Percentiles rank a stretch among this genome's conserved stretches.
phyloP scores from a whole-genome alignment of 148 eudicot species.

The Simmondsia chinensis region DNA sequence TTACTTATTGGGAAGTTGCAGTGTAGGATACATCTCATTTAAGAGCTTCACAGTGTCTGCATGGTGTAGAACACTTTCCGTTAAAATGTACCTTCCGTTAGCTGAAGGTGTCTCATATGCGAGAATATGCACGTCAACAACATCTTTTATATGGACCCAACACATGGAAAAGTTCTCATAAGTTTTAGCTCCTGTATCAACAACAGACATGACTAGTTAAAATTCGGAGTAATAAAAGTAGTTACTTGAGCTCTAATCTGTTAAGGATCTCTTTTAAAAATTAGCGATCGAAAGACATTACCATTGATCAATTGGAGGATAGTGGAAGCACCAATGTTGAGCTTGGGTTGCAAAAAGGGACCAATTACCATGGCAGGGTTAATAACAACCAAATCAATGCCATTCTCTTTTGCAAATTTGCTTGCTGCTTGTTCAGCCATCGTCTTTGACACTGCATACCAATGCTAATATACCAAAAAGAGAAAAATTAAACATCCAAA shows the following conservation, averaged over 20 bases:
- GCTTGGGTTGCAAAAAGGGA: constrained; percentile 41
- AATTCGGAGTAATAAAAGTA: no score
- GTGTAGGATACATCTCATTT: constrained; percentile 38
- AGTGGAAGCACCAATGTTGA: constrained; percentile 28
- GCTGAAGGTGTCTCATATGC: constrained; percentile 48
- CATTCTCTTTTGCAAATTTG: constrained; percentile 41
- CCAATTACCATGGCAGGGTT: constrained; percentile 46
- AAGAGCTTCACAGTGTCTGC: constrained; percentile 36
- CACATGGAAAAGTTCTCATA: constrained; percentile 25
- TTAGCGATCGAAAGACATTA: no score
- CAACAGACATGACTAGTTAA: no score
- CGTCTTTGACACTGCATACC: constrained; percentile 42
- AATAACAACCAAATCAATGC: constrained; percentile 40
- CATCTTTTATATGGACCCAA: constrained; percentile 51
- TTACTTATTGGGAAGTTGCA: constrained; percentile 51
- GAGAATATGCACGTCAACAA: constrained; percentile 39
- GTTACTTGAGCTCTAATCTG: no score
- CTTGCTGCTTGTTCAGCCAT: constrained; percentile 57
- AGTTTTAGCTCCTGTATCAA: constrained; percentile 31
- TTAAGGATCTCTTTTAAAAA: no score
- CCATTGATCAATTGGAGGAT: constrained; percentile 23
- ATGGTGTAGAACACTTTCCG: constrained; percentile 29
- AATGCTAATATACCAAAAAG: no score
- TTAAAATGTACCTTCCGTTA: constrained; percentile 36
- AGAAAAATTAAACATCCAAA: no score